Base-by-base conservation (phyloP, 140 eudicot species). In the Cichorium intybus region DNA sequence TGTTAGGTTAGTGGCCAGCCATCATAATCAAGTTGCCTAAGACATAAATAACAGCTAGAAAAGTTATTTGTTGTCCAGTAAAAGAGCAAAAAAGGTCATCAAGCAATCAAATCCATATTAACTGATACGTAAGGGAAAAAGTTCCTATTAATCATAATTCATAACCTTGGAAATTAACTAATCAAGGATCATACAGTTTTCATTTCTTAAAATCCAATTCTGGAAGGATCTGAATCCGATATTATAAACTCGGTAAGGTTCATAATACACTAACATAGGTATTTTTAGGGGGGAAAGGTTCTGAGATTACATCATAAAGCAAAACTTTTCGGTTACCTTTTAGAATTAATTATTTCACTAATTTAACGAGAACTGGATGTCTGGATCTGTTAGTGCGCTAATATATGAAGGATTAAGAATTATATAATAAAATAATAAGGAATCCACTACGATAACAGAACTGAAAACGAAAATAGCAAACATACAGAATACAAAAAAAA, bases 291-390 rank as follows among this genome's bases (percentile, higher is more conserved):
- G 49, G 29, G 56, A 17, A 56, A 57, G 29, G 51, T 46, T 33
- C 45, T 34, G 62, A 71, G 56, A 71, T 71, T 61, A 57, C 57
- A 61, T 71, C 77, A 39, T 51, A 71, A 71, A 71, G 77, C 48
- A 18, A 21, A 52, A 20, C 76, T 70, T 70, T 70, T 60, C 43
- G 45, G 22, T 4, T 20, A 22, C 66, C 58, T 27, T 56, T 69
- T 57, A 23, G 17, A 12, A 66, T 34, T 34, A 52, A 24, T 17
- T 60, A 50, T 60, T 31, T 12, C 4, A 47, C 3, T 27, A 10
- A 69, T 43, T 18, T 15, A 27, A 26, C 33, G 26, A 27, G 11
- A 35, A 11, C 20, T 26, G 18, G 24, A 68, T 68, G 57, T 31
- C 20, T 26, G 18, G 24, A 68, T 68, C 65, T 31, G 46, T 55